A percentile compares a stretch with the other conserved stretches of the same genome.
phyloP scores from a whole-genome alignment of 1,284 basidiomycete genomes.

The Schizopora paradoxa region DNA sequence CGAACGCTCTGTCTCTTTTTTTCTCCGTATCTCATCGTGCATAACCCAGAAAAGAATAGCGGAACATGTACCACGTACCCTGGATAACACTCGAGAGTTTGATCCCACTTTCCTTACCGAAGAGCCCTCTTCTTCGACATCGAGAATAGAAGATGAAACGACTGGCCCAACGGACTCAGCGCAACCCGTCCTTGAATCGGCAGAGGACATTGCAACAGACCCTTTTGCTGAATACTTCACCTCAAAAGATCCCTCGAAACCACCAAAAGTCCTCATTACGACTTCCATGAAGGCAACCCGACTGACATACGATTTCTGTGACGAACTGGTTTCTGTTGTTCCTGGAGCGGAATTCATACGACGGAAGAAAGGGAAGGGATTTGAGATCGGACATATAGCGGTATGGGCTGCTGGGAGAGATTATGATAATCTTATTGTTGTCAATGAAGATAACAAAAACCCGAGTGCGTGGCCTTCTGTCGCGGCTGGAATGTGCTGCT shows the following conservation, averaged over 20 bases:
- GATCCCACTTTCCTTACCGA: conserved; percentile 81
- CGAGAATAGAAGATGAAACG: conserved; percentile 20
- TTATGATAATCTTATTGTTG: conserved; percentile 85
- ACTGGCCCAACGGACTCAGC: conserved; percentile 18
- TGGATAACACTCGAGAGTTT: conserved; percentile 90
- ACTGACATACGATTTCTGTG: conserved; percentile 82
- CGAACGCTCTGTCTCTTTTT: neutral
- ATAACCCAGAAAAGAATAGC: conserved; percentile 65
- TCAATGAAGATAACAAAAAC: conserved; percentile 92
- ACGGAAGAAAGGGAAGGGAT: conserved; percentile 88
- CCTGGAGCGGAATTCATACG: conserved; percentile 93
- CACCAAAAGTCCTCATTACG: conserved; percentile 86
- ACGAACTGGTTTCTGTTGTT: conserved; percentile 88
- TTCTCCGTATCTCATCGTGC: neutral
- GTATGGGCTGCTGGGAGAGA: conserved; percentile 89
- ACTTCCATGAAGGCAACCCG: conserved; percentile 86
- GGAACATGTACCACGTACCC: conserved; percentile 84
- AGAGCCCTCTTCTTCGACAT: conserved; percentile 49
- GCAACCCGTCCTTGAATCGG: conserved; percentile 48
- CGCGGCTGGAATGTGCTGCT: conserved; percentile 3
- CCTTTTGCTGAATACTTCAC: conserved; percentile 70
- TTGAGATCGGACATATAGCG: conserved; percentile 90
- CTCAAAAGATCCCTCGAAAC: conserved; percentile 54
- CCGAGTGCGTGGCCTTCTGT: conserved; percentile 65
- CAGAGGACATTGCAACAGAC: conserved; percentile 65